Evolutionary conservation across 139 green algal species (phyloP).

Genomic region (Coelastrella sp.): DNA sequence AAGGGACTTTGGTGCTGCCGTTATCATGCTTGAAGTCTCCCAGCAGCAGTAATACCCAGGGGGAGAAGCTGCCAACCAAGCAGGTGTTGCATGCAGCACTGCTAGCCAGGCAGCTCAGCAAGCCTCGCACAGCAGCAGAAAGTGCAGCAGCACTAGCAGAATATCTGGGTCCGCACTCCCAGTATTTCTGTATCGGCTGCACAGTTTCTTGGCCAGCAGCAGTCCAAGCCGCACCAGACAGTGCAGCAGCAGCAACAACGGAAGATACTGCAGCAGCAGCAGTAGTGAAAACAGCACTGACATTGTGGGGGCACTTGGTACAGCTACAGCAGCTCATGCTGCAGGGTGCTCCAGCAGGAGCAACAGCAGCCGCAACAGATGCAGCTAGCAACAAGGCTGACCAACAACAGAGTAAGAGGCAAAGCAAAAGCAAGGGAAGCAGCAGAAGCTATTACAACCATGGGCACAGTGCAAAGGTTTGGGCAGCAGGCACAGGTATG

Average conservation of each 20-base stretch:
- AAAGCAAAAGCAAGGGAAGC: neutral
- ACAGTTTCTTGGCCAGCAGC: neutral
- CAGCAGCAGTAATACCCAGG: neutral
- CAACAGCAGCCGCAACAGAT: neutral
- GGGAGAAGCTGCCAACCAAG: neutral
- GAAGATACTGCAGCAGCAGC: slow-evolving; percentile 5
- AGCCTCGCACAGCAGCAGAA: neutral
- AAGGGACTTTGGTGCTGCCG: neutral
- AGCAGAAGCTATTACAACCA: neutral
- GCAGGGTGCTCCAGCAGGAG: neutral
- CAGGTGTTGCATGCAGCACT: neutral
- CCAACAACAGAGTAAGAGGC: neutral
- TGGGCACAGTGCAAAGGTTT: neutral
- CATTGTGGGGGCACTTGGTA: neutral
- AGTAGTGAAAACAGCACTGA: neutral
- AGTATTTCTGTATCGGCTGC: neutral
- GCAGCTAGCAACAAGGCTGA: neutral
- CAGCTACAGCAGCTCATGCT: slow-evolving; percentile 6
- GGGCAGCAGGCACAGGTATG: neutral
- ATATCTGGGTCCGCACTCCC: neutral
- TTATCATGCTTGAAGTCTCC: neutral
- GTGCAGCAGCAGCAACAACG: neutral
- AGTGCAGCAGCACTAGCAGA: neutral
- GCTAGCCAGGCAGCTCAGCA: neutral
- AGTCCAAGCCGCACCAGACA: neutral